These are phyloP conservation scores for Vinca major DNA, from an alignment of 305 asterid species.

Conservation along the genomic window DNA sequence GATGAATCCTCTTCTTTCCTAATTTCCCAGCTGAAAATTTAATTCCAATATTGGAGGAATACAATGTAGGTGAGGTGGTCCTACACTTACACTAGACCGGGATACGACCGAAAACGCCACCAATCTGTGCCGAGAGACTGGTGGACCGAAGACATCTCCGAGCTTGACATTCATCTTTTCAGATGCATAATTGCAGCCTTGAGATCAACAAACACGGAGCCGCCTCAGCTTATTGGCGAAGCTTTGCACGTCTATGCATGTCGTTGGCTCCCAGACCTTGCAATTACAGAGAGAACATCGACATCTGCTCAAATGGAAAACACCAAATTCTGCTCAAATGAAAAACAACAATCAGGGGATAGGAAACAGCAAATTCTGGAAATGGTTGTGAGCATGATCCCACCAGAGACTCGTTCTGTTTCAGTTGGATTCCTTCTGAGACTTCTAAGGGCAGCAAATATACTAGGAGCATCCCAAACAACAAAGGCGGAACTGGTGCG, in stretches of 20 bases:
- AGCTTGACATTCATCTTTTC: slow-evolving; percentile 57
- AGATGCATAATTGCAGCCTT: slow-evolving; percentile 44
- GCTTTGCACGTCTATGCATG: slow-evolving; percentile 66
- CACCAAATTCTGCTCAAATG: slow-evolving; percentile 35
- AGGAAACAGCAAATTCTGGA: slow-evolving; percentile 40
- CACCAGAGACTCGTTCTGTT: slow-evolving; percentile 55
- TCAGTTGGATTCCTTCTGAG: slow-evolving; percentile 50
- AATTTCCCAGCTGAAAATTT: too few species aligned
- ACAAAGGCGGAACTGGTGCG: slow-evolving; percentile 51
- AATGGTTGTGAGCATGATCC: slow-evolving; percentile 50
- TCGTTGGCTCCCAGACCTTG: slow-evolving; percentile 53
- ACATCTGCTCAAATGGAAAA: slow-evolving; percentile 10
- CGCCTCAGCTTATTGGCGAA: slow-evolving; percentile 25
- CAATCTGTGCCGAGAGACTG: slow-evolving; percentile 63
- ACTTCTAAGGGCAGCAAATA: slow-evolving; percentile 35
- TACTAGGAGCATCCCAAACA: slow-evolving; percentile 37
- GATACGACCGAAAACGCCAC: slow-evolving; percentile 38
- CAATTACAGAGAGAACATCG: slow-evolving; percentile 25
- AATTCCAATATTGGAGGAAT: too few species aligned
- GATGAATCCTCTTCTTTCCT: too few species aligned
- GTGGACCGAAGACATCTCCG: slow-evolving; percentile 82
- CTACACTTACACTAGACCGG: slow-evolving; percentile 59
- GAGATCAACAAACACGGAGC: slow-evolving; percentile 35
- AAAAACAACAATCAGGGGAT: slow-evolving; percentile 21
- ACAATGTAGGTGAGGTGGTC: slow-evolving; percentile 58